Base-by-base conservation (phyloP, 345 rosid species). In the Salix dunnii region DNA sequence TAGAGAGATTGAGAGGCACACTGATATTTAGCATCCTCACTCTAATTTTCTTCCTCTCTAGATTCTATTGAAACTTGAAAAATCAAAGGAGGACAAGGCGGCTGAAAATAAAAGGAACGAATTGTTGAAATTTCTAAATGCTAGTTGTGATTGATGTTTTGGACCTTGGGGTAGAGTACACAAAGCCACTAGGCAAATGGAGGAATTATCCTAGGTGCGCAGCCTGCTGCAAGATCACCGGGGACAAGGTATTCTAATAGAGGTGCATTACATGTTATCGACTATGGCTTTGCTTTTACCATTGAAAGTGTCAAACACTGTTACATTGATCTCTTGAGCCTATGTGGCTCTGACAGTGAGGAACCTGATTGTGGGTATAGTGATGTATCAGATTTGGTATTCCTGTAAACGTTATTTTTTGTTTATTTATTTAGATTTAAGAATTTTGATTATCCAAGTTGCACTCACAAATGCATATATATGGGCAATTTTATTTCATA, bases 91-190 rank as follows among this genome's bases (percentile, higher is more conserved):
- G 87, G 99, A 96, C 77, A 96, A 94, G 84, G 90, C 74, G 67
- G 99, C 96, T 14, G 98, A 96, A 86, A 90, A 74, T 75, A 91
- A 92, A 83, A 86, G 99, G 86, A 94, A 84, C 73, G 97, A 96
- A 73, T 84, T 94, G 85, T 91, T 96, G 72, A 96, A 94, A 84
- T 96, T 96, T 89, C 86, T 96, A 77, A 96, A 96, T 83, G 98
- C 97, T 72, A 96, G 96, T 84, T 93, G 89, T 79, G 98, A 94
- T 86, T 96, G 90, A 91, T 80, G 46, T 60, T 40, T 3, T 49
- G 79, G 78, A 72, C 71, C 68, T 35, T 20, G 21, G 18, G 31
- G 21, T 33, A 25, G 55, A 49, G 71, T 36, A 13, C 18, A 33
- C 38, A 55, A 23, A 27, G n/a, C 25, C 17, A n/a, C 12, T 2